These are phyloP conservation scores for Peronosclerospora sorghi DNA, from an alignment of 352 stramenopile species.

Conservation along the genomic window DNA sequence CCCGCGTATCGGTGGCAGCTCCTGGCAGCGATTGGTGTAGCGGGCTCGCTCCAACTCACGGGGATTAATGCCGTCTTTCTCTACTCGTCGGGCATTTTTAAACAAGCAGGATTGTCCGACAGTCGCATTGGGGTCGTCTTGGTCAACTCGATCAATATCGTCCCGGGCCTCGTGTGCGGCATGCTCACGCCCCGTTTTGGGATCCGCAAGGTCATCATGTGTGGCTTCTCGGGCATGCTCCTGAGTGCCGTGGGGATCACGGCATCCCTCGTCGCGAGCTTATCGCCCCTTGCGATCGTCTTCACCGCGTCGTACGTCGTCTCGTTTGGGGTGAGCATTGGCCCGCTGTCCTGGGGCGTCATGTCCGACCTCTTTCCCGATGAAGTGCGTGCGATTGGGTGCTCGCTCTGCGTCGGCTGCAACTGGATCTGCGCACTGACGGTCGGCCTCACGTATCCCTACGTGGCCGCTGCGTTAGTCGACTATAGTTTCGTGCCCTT, in stretches of 20 bases:
- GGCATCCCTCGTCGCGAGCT: constrained; percentile 15
- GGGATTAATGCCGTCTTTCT: constrained; percentile 65
- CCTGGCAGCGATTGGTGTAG: constrained; percentile 33
- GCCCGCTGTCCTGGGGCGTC: constrained; percentile 41
- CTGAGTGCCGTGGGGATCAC: constrained; percentile 37
- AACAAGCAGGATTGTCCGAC: constrained; percentile 39
- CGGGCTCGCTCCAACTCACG: constrained; percentile 38
- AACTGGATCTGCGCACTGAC: constrained; percentile 46
- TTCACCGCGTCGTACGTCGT: constrained; percentile 42
- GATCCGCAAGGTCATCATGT: constrained; percentile 40
- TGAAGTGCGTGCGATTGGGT: constrained; percentile 32
- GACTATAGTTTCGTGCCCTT: constrained; percentile 45
- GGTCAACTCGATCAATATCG: constrained; percentile 44
- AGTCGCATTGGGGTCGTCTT: constrained; percentile 44
- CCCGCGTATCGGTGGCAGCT: constrained; percentile 26
- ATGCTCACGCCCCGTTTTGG: constrained; percentile 26
- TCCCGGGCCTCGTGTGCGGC: constrained; percentile 33
- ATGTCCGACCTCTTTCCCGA: constrained; percentile 48
- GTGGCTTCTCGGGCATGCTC: constrained; percentile 38
- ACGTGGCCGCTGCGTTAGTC: constrained; percentile 29
- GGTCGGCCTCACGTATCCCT: constrained; percentile 43
- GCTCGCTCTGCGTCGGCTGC: constrained; percentile 31
- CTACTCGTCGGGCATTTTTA: constrained; percentile 62
- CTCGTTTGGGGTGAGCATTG: constrained; percentile 35
- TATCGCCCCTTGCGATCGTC: constrained; percentile 31